Evolutionary conservation across 768 basidiomycete species (phyloP).

Genomic region (Coprinopsis marcescibilis): DNA sequence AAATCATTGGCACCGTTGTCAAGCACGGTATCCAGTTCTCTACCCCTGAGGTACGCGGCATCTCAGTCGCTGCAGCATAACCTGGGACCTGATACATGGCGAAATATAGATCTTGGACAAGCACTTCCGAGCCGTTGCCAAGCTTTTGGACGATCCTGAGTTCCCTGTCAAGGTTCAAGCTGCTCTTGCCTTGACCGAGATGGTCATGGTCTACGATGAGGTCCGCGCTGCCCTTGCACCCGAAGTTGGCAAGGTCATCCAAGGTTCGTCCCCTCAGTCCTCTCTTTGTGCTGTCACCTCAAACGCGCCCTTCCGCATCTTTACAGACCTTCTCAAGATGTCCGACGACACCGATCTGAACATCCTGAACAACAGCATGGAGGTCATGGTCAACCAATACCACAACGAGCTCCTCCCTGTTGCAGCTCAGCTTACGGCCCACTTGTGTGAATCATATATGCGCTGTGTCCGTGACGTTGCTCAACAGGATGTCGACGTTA

Average conservation of each 20-base stretch:
- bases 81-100: not conserved
- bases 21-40: slow-evolving; percentile 67
- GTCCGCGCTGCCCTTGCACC: slow-evolving; percentile 68
- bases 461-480: slow-evolving; percentile 68
- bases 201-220: slow-evolving; percentile 57
- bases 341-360: slow-evolving; percentile 91
- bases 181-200: slow-evolving; percentile 71
- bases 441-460: slow-evolving; percentile 81
- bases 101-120: slow-evolving; percentile 47
- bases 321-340: slow-evolving; percentile 76
- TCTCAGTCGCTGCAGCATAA: slow-evolving; percentile 1
- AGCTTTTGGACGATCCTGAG: slow-evolving; percentile 69
- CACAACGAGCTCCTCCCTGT: slow-evolving; percentile 81
- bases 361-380: slow-evolving; percentile 76
- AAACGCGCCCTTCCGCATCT: not conserved
- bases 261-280: slow-evolving; percentile 42
- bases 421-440: slow-evolving; percentile 70
- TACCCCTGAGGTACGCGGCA: slow-evolving; percentile 46
- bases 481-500: slow-evolving; percentile 42
- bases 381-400: slow-evolving; percentile 82
- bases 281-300: not conserved
- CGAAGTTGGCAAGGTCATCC: slow-evolving; percentile 81
- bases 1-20: slow-evolving; percentile 71
- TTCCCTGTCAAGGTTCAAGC: slow-evolving; percentile 84
- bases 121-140: slow-evolving; percentile 60